Evolutionary conservation across 805 yeast genomes (phyloP).

Genomic region (Metschnikowia bowlesiae): DNA sequence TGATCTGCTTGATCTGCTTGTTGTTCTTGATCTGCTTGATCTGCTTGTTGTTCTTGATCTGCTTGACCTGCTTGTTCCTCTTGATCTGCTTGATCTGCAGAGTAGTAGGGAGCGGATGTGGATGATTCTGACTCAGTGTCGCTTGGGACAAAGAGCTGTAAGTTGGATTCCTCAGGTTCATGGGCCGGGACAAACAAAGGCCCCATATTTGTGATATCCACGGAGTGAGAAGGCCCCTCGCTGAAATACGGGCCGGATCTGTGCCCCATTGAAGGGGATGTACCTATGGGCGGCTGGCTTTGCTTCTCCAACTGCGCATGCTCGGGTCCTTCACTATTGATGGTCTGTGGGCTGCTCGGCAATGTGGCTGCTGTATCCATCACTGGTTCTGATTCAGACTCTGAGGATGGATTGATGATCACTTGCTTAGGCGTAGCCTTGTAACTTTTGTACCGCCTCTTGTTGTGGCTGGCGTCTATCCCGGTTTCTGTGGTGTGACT

Average conservation of each 20-base stretch:
- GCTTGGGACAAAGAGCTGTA: conserved; percentile 1
- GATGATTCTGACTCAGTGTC: neutral
- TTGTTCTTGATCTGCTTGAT: too few relatives aligned
- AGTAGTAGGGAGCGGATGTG: neutral
- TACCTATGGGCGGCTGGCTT: neutral
- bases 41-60: too few relatives aligned
- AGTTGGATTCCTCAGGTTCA: neutral
- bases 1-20: too few relatives aligned
- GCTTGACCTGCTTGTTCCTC: neutral
- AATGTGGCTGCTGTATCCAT: neutral
- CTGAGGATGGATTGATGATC: conserved; percentile 19
- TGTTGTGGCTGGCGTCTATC: neutral
- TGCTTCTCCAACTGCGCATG: neutral
- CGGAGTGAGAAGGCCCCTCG: neutral
- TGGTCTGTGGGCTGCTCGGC: neutral
- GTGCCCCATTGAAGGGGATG: neutral
- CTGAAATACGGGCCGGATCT: neutral
- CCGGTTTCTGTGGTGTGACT: neutral
- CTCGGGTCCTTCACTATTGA: neutral
- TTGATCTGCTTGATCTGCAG: neutral
- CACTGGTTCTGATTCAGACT: conserved; percentile 9
- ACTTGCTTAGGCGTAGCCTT: conserved; percentile 7
- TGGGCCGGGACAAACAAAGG: neutral
- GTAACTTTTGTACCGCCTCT: conserved; percentile 2
- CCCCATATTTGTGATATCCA: neutral